Evolutionary conservation across 768 basidiomycete species (phyloP).

Genomic region (Mycena indigotica): DNA sequence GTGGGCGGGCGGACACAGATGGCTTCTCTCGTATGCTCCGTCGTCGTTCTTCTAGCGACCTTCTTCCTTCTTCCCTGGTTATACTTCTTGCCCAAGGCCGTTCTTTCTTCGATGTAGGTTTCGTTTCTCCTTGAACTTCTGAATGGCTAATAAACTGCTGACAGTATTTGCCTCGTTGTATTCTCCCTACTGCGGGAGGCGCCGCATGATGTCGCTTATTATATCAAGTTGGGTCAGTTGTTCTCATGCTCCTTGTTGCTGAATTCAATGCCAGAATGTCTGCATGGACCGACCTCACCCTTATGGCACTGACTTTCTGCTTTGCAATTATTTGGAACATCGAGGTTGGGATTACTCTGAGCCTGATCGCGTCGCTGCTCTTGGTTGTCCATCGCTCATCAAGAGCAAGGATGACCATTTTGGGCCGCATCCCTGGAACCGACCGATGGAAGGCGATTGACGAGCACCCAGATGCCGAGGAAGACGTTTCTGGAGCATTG

Average conservation of each 20-base stretch:
- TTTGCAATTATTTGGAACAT: constrained; percentile 89
- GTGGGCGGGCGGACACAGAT: constrained; percentile 90
- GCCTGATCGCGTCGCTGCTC: constrained; percentile 83
- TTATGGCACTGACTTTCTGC: constrained; percentile 88
- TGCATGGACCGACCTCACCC: constrained; percentile 88
- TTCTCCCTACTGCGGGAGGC: constrained; percentile 82
- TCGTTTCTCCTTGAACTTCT: neutral
- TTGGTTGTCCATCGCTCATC: constrained; percentile 91
- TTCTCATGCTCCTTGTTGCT: neutral
- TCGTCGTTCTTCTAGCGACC: constrained; percentile 76
- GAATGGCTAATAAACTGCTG: neutral
- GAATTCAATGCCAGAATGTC: constrained; percentile 59
- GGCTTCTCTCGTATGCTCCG: constrained; percentile 78
- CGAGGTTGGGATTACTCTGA: constrained; percentile 90
- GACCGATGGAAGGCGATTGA: constrained; percentile 88
- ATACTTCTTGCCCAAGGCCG: constrained; percentile 86
- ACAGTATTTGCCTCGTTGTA: constrained; percentile 82
- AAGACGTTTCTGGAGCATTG: constrained; percentile 77
- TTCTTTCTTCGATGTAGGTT: constrained; percentile 83
- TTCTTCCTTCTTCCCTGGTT: constrained; percentile 89
- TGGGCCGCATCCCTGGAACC: constrained; percentile 88
- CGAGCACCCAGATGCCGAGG: constrained; percentile 82
- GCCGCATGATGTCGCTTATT: constrained; percentile 85
- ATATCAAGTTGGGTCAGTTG: constrained; percentile 63
- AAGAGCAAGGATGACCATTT: constrained; percentile 85